A percentile compares a stretch with the other conserved stretches of the same genome.
These are phyloP conservation scores for Apiotrichum sp. DNA, from an alignment of 1,284 basidiomycete species.

Conservation along the genomic window DNA sequence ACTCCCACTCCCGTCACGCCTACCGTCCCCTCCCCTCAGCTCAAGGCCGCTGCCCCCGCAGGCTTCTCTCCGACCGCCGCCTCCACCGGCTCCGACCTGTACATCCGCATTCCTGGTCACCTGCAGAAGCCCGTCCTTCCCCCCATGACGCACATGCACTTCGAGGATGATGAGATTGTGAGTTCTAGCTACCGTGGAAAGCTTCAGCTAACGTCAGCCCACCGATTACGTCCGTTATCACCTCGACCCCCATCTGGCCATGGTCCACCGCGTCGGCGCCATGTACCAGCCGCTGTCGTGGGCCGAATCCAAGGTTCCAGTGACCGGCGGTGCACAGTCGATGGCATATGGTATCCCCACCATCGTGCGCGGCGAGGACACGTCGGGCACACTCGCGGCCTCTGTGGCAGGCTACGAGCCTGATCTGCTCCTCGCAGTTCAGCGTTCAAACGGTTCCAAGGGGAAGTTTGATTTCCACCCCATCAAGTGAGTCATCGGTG, in stretches of 20 bases:
- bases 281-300: slow-evolving; percentile 18
- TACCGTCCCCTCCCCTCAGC: neutral
- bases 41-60: neutral
- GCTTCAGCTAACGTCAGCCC: slow-evolving; percentile 18
- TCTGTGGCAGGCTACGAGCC: slow-evolving; percentile 20
- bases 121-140: slow-evolving; percentile 4
- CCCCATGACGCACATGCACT: slow-evolving; percentile 1
- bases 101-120: slow-evolving; percentile 1
- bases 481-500: slow-evolving; percentile 18
- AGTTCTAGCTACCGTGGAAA: slow-evolving; percentile 8
- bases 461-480: slow-evolving; percentile 14
- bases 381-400: slow-evolving; percentile 5
- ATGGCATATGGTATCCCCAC: slow-evolving; percentile 16
- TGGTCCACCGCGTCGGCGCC: slow-evolving; percentile 11
- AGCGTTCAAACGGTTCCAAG: neutral
- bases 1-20: neutral
- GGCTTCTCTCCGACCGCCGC: neutral
- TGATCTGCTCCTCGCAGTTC: slow-evolving; percentile 26
- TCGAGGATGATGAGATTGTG: slow-evolving; percentile 16
- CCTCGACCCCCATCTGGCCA: slow-evolving; percentile 18
- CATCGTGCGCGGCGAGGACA: slow-evolving; percentile 12
- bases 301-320: slow-evolving; percentile 7
- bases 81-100: neutral
- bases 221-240: slow-evolving; percentile 21
- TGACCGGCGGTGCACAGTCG: slow-evolving; percentile 5